Conservation (phyloP, 2,329 filamentous ascomycete species). For the Bipolaris cookei region DNA sequence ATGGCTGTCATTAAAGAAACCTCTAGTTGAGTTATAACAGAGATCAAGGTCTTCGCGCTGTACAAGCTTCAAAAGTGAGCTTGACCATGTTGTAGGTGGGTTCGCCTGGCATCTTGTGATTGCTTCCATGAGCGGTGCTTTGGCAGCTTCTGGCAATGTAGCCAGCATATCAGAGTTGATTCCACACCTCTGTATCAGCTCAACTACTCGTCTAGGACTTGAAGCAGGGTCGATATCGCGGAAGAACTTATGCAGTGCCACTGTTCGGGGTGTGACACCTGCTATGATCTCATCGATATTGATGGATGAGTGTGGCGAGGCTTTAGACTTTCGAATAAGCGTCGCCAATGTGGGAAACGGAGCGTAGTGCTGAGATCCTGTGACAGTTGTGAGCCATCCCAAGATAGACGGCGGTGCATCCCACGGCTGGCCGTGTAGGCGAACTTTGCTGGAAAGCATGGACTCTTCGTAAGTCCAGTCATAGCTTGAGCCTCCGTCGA, state of each 20-base stretch:
- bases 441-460: slow-evolving; percentile 36
- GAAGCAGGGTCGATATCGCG: slow-evolving; percentile 50
- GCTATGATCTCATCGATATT: slow-evolving; percentile 46
- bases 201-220: slow-evolving; percentile 67
- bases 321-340: slow-evolving; percentile 46
- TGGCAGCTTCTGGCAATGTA: slow-evolving; percentile 83
- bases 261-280: slow-evolving; percentile 59
- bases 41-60: slow-evolving; percentile 78
- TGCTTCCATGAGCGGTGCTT: slow-evolving; percentile 79
- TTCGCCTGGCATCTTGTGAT: slow-evolving; percentile 84
- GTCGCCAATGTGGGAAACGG: slow-evolving; percentile 49
- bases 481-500: slow-evolving; percentile 64
- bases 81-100: slow-evolving; percentile 78
- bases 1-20: slow-evolving; percentile 35
- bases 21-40: slow-evolving; percentile 24
- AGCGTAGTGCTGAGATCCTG: slow-evolving; percentile 37
- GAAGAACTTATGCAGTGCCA: slow-evolving; percentile 73
- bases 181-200: slow-evolving; percentile 73
- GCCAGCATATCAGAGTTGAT: slow-evolving; percentile 74
- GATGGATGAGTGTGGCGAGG: slow-evolving; percentile 46
- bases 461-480: slow-evolving; percentile 64
- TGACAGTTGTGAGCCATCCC: slow-evolving; percentile 53
- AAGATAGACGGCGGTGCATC: slow-evolving; percentile 64
- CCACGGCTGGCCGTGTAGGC: slow-evolving; percentile 44
- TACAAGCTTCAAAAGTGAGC: slow-evolving; percentile 73